phyloP scores from a whole-genome alignment of 129 eudicot species.

The Heracleum sosnowskyi region DNA sequence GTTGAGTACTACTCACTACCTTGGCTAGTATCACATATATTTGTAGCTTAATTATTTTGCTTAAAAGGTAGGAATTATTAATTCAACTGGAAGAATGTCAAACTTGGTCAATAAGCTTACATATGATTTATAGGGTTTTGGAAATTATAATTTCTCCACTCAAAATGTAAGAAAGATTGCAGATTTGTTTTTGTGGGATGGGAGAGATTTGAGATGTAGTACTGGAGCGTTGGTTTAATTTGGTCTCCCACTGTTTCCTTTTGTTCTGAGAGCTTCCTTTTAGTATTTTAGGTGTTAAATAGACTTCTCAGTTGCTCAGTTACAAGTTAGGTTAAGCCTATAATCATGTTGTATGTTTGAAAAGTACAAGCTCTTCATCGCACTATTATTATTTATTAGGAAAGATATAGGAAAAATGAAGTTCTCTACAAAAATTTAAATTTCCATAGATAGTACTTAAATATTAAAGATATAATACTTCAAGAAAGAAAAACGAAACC shows the following conservation, averaged over 20 bases:
- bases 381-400: not conserved
- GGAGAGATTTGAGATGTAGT: not conserved
- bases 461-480: not conserved
- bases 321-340: not conserved
- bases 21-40: not conserved
- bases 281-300: not conserved
- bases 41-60: too few species aligned
- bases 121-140: not conserved
- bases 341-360: not conserved
- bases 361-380: not conserved
- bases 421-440: not conserved
- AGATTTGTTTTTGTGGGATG: not conserved
- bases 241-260: not conserved
- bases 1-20: not conserved
- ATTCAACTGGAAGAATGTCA: not conserved
- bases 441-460: not conserved
- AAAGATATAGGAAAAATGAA: not conserved
- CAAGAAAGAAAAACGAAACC: not conserved
- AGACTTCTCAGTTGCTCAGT: not conserved
- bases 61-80: not conserved
- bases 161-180: not conserved
- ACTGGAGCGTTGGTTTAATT: not conserved
- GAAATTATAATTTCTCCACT: not conserved
- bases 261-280: not conserved
- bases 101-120: not conserved